phyloP scores from a whole-genome alignment of 352 stramenopile species.

The Phytophthora macrochlamydospora region DNA sequence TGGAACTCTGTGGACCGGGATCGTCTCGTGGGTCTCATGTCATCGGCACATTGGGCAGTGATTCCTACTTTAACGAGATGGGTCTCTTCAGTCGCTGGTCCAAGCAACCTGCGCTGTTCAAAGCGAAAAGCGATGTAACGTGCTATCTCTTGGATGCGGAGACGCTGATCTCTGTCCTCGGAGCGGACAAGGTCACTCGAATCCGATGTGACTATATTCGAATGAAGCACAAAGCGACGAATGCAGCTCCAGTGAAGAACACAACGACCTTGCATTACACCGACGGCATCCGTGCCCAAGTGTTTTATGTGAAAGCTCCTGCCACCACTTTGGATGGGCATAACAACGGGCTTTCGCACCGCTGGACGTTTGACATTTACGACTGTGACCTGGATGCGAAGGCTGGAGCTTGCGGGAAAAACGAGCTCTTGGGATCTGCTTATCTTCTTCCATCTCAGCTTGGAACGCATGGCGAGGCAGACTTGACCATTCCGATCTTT shows the following conservation, averaged over 20 bases:
- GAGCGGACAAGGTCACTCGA: constrained; percentile 27
- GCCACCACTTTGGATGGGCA: constrained; percentile 21
- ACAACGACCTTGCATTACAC: constrained; percentile 25
- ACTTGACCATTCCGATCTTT: constrained; percentile 62
- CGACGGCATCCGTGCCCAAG: constrained; percentile 47
- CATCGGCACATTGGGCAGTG: constrained; percentile 31
- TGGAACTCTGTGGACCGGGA: constrained; percentile 50
- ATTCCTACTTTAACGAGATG: constrained; percentile 59
- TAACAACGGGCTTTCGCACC: constrained; percentile 29
- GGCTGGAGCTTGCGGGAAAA: constrained; percentile 16
- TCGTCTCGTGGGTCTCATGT: constrained; percentile 46
- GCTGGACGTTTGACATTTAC: constrained; percentile 48
- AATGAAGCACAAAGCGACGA: constrained; percentile 19
- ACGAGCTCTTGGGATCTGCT: constrained; percentile 39
- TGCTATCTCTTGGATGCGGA: constrained; percentile 48
- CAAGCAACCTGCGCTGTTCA: constrained; percentile 42
- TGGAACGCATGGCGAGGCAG: constrained; percentile 51
- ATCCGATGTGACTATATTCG: constrained; percentile 54
- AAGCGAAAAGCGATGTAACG: constrained; percentile 37
- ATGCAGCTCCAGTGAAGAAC: constrained; percentile 5
- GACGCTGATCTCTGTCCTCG: constrained; percentile 40
- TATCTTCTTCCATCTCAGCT: constrained; percentile 60
- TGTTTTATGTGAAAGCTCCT: constrained; percentile 59
- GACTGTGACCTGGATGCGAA: constrained; percentile 26
- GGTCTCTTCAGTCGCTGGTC: constrained; percentile 57